phyloP scores from a whole-genome alignment of 2,329 filamentous ascomycete genomes.

The Nothopassalora personata region DNA sequence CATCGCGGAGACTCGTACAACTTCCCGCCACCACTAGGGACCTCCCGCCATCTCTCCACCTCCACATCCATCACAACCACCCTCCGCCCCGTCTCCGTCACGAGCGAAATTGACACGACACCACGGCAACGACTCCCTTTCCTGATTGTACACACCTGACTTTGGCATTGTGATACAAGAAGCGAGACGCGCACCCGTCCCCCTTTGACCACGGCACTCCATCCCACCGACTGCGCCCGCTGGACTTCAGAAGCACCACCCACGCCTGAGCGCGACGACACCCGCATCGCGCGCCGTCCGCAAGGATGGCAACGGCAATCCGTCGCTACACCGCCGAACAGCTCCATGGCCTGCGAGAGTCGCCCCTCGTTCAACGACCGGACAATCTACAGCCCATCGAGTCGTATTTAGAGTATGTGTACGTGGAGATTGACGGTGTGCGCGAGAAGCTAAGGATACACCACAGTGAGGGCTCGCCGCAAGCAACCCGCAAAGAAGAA shows the following conservation, averaged over 20 bases:
- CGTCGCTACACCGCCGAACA: constrained; percentile 70
- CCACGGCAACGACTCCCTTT: not conserved
- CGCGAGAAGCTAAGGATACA: constrained; percentile 37
- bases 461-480: constrained; percentile 28
- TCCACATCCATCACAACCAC: not conserved
- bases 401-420: constrained; percentile 87
- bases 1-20: not conserved
- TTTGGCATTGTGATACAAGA: not conserved
- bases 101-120: not conserved
- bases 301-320: constrained; percentile 30
- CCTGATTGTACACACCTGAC: not conserved
- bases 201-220: not conserved
- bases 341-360: constrained; percentile 69
- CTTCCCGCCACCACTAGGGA: not conserved
- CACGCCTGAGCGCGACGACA: constrained; percentile 4
- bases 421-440: constrained; percentile 30
- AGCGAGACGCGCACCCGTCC: not conserved
- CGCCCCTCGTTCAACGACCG: constrained; percentile 78
- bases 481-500: constrained; percentile 13
- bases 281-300: not conserved
- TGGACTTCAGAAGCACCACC: not conserved
- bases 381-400: constrained; percentile 73
- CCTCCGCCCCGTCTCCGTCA: not conserved
- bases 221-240: constrained; percentile 2
- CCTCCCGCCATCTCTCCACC: not conserved